Conservation (phyloP, 805 yeast genomes). For the Candida montana region DNA sequence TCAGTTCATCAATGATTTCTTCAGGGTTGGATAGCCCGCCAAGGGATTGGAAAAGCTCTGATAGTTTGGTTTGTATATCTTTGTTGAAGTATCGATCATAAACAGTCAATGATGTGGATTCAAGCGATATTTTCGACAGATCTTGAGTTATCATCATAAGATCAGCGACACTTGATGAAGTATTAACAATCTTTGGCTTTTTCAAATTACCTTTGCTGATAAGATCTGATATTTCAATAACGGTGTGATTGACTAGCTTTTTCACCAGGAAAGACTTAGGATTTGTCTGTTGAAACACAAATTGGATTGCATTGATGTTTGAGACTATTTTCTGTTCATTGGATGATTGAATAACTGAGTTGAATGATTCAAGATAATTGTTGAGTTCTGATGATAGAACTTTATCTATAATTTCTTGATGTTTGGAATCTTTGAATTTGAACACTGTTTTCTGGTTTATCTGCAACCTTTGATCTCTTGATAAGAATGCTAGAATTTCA, state of each 20-base stretch:
- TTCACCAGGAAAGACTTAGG: conserved; percentile 9
- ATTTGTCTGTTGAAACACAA: conserved; percentile 8
- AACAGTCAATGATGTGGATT: conserved; percentile 11
- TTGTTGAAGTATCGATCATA: conserved; percentile 21
- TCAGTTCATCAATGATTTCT: conserved; percentile 16
- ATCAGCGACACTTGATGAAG: conserved; percentile 10
- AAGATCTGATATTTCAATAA: conserved; percentile 20
- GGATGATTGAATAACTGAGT: conserved; percentile 21
- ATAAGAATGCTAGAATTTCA: conserved; percentile 28
- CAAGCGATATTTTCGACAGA: background rate
- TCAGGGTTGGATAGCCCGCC: conserved; percentile 19
- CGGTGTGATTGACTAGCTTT: conserved; percentile 14
- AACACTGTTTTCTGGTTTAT: conserved; percentile 5
- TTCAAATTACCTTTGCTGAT: conserved; percentile 12
- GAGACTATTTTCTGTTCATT: conserved; percentile 20
- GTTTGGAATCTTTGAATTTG: conserved; percentile 11
- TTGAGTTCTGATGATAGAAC: conserved; percentile 17
- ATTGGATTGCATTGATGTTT: conserved; percentile 18
- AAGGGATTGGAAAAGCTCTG: conserved; percentile 16
- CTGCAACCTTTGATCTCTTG: conserved; percentile 15
- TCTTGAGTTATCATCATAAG: conserved; percentile 20
- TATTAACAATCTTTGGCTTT: conserved; percentile 3
- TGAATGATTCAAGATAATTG: conserved; percentile 14
- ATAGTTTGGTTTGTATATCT: conserved; percentile 18
- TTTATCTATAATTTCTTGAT: conserved; percentile 7